Evolutionary conservation across 2,329 filamentous ascomycete species (phyloP).

Genomic region (Microdochium bolleyi): DNA sequence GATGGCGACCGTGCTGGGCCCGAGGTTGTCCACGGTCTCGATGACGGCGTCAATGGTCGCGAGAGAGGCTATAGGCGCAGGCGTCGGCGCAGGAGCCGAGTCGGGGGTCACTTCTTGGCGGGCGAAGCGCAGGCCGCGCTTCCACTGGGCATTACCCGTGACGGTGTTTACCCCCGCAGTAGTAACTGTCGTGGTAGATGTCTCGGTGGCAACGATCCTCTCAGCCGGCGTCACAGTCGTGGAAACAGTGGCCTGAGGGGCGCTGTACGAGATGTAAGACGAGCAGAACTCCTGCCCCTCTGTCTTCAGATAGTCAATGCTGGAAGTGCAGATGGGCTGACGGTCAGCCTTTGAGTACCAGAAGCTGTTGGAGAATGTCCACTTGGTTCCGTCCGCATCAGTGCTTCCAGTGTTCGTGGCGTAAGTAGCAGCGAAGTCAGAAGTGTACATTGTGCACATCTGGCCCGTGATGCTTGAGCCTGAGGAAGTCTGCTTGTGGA

Average conservation of each 20-base stretch:
- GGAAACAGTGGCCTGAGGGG: neutral
- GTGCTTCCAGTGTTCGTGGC: neutral
- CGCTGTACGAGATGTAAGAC: neutral
- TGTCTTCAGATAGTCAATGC: neutral
- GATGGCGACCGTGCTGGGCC: constrained; percentile 20
- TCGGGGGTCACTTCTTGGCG: neutral
- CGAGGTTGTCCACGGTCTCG: constrained; percentile 24
- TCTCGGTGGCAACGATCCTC: neutral
- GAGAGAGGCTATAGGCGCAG: constrained; percentile 15
- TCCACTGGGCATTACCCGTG: neutral
- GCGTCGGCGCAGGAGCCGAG: neutral
- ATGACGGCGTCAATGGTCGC: constrained; percentile 39
- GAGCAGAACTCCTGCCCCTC: neutral
- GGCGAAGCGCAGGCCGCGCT: neutral
- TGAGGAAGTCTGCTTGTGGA: neutral
- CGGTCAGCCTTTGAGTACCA: neutral
- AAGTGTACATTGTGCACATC: neutral
- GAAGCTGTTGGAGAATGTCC: neutral
- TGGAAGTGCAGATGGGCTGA: neutral
- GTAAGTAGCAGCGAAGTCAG: neutral
- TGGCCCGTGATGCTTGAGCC: neutral
- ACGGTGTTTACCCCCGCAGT: neutral
- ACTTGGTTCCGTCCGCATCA: neutral
- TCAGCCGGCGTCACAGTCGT: neutral
- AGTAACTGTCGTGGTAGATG: neutral